These are phyloP conservation scores for Citrus medica DNA, from an alignment of 345 rosid genomes.

Conservation along the genomic window DNA sequence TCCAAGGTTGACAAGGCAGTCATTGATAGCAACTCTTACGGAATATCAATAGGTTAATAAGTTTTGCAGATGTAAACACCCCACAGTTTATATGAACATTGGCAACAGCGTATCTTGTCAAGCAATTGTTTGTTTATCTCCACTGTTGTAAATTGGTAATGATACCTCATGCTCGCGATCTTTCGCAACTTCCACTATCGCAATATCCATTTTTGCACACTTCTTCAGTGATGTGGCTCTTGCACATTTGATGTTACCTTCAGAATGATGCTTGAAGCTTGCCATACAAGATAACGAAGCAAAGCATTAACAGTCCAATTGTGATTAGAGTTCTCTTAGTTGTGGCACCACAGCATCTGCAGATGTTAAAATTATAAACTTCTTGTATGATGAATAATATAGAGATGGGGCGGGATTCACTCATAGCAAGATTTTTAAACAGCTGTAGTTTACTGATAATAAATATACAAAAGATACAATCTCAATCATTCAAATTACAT, in stretches of 20 bases:
- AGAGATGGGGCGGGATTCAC: too few relatives aligned
- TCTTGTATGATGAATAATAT: too few relatives aligned
- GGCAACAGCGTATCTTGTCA: not conserved
- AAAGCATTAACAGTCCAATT: not conserved
- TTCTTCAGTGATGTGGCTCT: not conserved
- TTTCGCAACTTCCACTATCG: not conserved
- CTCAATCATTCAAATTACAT: not conserved
- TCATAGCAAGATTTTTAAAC: not conserved
- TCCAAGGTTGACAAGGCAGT: constrained; percentile 1
- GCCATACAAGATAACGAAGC: not conserved
- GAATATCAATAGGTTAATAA: not conserved
- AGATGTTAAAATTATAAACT: too few relatives aligned
- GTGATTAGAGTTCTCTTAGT: too few relatives aligned
- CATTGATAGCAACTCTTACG: not conserved
- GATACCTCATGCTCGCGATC: not conserved
- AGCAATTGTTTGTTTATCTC: not conserved
- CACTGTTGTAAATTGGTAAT: not conserved
- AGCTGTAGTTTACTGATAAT: not conserved
- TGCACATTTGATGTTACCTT: too few relatives aligned
- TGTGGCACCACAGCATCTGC: too few relatives aligned
- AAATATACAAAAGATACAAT: not conserved
- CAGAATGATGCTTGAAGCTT: not conserved
- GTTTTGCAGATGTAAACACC: not conserved
- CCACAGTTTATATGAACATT: not conserved
- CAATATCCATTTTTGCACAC: not conserved